phyloP scores from a whole-genome alignment of 805 yeast species.

The Kuraishia piskuri region DNA sequence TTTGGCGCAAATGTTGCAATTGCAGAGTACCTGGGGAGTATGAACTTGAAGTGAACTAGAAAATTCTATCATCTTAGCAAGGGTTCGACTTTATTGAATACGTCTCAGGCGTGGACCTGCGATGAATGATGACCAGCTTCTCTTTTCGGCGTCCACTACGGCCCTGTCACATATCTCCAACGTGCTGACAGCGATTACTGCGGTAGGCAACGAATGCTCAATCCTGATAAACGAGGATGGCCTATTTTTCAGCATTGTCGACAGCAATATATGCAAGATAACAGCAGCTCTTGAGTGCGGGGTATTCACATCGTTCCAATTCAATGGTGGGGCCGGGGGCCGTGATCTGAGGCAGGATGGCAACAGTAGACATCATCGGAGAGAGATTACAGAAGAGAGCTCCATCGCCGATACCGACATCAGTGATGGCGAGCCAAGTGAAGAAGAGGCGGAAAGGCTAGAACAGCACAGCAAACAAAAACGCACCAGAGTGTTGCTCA shows the following conservation, averaged over 20 bases:
- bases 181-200: constrained; percentile 32
- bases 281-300: constrained; percentile 27
- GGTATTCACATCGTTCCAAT: constrained; percentile 25
- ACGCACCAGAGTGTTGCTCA: constrained; percentile 28
- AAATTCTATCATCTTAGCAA: neutral
- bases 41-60: too few species aligned
- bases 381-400: neutral
- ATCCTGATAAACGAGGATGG: constrained; percentile 33
- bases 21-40: neutral
- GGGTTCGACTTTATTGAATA: neutral
- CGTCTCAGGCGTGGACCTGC: neutral
- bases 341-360: constrained; percentile 4
- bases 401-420: neutral
- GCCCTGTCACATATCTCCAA: constrained; percentile 36
- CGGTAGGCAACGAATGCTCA: constrained; percentile 29
- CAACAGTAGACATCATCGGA: neutral
- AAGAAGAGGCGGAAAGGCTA: neutral
- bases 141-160: constrained; percentile 32
- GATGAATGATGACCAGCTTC: neutral
- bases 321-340: constrained; percentile 9
- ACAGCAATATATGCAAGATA: constrained; percentile 31
- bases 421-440: neutral
- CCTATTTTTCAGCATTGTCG: constrained; percentile 39
- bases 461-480: neutral
- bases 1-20: neutral